These are phyloP conservation scores for Leccinum barrowsii DNA, from an alignment of 768 basidiomycete species.

Conservation along the genomic window DNA sequence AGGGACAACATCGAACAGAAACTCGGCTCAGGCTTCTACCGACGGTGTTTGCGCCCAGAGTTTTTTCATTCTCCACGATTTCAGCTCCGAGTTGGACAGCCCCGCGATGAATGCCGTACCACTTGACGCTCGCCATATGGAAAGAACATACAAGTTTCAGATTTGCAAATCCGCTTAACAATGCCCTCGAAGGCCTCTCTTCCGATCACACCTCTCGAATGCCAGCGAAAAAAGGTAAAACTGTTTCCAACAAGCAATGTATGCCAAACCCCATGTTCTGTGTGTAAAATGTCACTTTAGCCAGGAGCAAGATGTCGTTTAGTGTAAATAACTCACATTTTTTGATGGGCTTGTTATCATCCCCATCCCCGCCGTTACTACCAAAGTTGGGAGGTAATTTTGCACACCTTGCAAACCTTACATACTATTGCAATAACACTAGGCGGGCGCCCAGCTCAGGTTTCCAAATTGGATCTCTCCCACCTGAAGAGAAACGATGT, in stretches of 20 bases:
- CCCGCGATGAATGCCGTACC: not conserved
- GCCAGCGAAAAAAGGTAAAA: not conserved
- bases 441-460: slow-evolving; percentile 38
- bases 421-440: not conserved
- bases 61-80: not conserved
- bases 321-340: not conserved
- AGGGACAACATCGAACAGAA: not conserved
- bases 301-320: not conserved
- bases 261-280: not conserved
- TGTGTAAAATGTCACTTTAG: not conserved
- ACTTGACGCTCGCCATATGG: not conserved
- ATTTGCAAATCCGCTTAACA: not conserved
- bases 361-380: not conserved
- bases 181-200: not conserved
- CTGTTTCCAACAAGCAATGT: not conserved
- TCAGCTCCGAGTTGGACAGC: not conserved
- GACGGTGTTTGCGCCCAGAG: not conserved
- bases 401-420: too few species aligned
- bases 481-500: slow-evolving; percentile 27
- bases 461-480: slow-evolving; percentile 58
- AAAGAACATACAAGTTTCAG: not conserved
- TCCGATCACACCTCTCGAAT: not conserved
- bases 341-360: not conserved
- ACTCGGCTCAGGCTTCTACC: not conserved
- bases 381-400: not conserved